Percentiles rank a stretch among this genome's conserved stretches.
These are phyloP conservation scores for Arachis hypogaea DNA, from an alignment of 306 rosid genomes.

Conservation along the genomic window DNA sequence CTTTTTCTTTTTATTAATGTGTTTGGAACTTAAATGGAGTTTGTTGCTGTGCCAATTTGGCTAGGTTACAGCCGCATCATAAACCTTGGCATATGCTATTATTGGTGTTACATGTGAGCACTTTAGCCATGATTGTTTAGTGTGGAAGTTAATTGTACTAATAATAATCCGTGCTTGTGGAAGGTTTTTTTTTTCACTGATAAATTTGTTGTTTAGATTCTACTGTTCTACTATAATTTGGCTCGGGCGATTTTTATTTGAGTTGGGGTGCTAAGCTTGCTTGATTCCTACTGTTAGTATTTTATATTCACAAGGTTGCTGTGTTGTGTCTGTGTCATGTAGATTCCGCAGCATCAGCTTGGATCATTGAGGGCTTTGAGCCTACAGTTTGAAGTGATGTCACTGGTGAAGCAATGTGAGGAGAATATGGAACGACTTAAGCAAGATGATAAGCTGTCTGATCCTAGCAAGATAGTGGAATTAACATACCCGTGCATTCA, in stretches of 20 bases:
- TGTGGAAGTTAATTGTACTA: neutral
- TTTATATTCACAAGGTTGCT: constrained; percentile 26
- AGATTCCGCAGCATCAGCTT: constrained; percentile 74
- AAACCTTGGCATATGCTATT: neutral
- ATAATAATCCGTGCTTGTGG: neutral
- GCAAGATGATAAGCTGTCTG: constrained; percentile 58
- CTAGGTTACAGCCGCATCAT: no score
- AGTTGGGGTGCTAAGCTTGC: neutral
- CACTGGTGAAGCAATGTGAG: constrained; percentile 84
- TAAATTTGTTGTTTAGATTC: constrained; percentile 18
- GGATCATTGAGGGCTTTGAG: constrained; percentile 71
- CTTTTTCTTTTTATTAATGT: no score
- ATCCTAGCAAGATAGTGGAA: constrained; percentile 59
- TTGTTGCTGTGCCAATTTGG: no score
- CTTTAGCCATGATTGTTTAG: neutral
- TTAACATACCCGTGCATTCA: constrained; percentile 61
- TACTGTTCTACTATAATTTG: neutral
- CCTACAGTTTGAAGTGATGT: constrained; percentile 69
- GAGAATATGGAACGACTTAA: constrained; percentile 63
- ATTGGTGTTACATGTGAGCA: constrained; percentile 2
- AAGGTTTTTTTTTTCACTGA: neutral
- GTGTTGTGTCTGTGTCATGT: constrained; percentile 41
- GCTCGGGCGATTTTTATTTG: constrained; percentile 13
- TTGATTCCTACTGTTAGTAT: neutral
- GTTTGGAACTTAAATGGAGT: no score